Evolutionary conservation across 2,329 filamentous ascomycete species (phyloP).

Genomic region (Aspergillus amoenus): DNA sequence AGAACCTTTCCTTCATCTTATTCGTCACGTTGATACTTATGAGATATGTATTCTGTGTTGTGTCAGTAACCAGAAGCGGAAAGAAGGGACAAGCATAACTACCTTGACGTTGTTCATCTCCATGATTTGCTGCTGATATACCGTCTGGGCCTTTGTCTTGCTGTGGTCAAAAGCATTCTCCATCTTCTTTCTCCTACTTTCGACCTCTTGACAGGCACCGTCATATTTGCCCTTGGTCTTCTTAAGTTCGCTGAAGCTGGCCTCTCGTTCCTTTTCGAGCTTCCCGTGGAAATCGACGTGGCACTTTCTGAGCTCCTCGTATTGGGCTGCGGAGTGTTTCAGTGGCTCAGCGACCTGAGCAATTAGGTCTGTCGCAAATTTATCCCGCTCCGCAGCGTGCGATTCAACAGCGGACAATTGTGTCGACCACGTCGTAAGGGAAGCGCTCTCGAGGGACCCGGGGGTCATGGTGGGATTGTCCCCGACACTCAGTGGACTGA

Average conservation of each 20-base stretch:
- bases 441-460: constrained; percentile 92
- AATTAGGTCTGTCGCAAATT: constrained; percentile 75
- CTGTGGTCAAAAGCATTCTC: constrained; percentile 84
- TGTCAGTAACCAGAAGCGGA: constrained; percentile 22
- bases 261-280: constrained; percentile 84
- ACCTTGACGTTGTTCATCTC: constrained; percentile 95
- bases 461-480: constrained; percentile 91
- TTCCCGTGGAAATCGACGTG: constrained; percentile 87
- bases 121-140: constrained; percentile 85
- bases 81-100: not conserved
- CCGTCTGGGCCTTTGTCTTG: constrained; percentile 84
- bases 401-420: constrained; percentile 88
- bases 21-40: constrained; percentile 96
- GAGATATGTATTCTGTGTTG: constrained; percentile 79
- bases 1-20: constrained; percentile 96
- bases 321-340: constrained; percentile 69
- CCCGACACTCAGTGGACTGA: constrained; percentile 83
- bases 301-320: constrained; percentile 89
- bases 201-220: constrained; percentile 86
- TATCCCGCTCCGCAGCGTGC: constrained; percentile 84
- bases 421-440: constrained; percentile 93
- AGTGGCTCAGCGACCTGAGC: constrained; percentile 82
- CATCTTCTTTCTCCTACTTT: constrained; percentile 89
- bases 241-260: constrained; percentile 77
- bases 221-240: constrained; percentile 96